These are phyloP conservation scores for Coemansia sp. DNA, from an alignment of 192 early-diverging fungal species.

Conservation along the genomic window DNA sequence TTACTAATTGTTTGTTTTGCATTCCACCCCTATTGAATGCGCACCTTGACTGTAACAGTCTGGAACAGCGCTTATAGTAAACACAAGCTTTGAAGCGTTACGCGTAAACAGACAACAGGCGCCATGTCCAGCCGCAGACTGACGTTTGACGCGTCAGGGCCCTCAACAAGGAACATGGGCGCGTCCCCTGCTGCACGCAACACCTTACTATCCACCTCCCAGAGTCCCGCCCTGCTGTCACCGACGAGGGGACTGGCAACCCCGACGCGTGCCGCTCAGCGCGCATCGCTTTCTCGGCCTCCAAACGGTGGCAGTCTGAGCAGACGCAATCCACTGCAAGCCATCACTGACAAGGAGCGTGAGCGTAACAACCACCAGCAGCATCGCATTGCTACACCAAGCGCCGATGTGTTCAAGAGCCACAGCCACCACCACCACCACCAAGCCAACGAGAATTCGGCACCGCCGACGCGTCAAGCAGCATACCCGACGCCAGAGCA, in stretches of 20 bases:
- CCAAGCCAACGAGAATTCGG: background rate
- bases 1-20: constrained; percentile 1
- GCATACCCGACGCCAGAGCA: constrained; percentile 22
- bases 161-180: constrained; percentile 33
- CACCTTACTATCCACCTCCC: constrained; percentile 19
- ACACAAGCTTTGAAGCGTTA: background rate
- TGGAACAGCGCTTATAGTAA: background rate
- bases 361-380: constrained; percentile 24
- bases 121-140: constrained; percentile 48
- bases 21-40: background rate
- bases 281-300: constrained; percentile 26
- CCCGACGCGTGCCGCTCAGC: constrained; percentile 40
- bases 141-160: constrained; percentile 50
- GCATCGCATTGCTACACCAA: constrained; percentile 1
- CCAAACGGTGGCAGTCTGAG: constrained; percentile 7
- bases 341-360: constrained; percentile 40
- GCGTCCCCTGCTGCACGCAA: constrained; percentile 34
- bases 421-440: no score
- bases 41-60: background rate
- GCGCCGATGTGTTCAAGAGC: background rate
- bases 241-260: constrained; percentile 33
- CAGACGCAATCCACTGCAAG: constrained; percentile 37
- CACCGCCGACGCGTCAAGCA: background rate
- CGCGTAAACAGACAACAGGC: background rate
- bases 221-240: constrained; percentile 20